Evolutionary conservation across 306 rosid genomes (phyloP).

Genomic region (Quercus gilva): DNA sequence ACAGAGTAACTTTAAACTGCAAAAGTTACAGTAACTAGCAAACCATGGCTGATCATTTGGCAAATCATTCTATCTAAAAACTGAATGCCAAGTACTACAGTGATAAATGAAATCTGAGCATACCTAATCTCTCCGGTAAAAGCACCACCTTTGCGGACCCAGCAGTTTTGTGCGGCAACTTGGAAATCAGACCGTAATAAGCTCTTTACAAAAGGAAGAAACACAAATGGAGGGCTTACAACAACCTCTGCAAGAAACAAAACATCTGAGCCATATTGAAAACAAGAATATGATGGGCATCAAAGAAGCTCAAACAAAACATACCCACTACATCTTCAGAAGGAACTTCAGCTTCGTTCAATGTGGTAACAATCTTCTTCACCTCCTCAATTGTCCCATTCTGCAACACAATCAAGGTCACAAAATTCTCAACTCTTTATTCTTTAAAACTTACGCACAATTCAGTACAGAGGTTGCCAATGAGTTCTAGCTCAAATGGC

Average conservation of each 20-base stretch:
- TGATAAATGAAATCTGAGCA: conserved; percentile 4
- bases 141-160: conserved; percentile 95
- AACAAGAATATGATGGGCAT: not conserved
- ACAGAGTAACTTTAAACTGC: not conserved
- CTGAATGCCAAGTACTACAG: not conserved
- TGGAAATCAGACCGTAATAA: conserved; percentile 72
- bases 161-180: conserved; percentile 75
- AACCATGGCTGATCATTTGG: not conserved
- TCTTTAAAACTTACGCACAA: too few species aligned
- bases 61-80: not conserved
- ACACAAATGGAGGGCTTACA: conserved; percentile 83
- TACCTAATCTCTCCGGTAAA: conserved; percentile 88
- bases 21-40: not conserved
- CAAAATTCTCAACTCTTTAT: not conserved
- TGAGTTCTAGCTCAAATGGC: too few species aligned
- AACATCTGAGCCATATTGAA: not conserved
- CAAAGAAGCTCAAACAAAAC: conserved; percentile 15
- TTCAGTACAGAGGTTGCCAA: too few species aligned
- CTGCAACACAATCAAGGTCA: conserved; percentile 30
- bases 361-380: conserved; percentile 70
- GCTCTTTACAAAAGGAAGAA: conserved; percentile 57
- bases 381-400: conserved; percentile 81
- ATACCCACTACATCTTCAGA: conserved; percentile 81
- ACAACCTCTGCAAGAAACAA: conserved; percentile 67
- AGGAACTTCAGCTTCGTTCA: conserved; percentile 83